Evolutionary conservation across 495 filamentous ascomycete genomes (phyloP), one percentile per base, ranked within the genome.

Genomic region (Lepidopterella palustris): DNA sequence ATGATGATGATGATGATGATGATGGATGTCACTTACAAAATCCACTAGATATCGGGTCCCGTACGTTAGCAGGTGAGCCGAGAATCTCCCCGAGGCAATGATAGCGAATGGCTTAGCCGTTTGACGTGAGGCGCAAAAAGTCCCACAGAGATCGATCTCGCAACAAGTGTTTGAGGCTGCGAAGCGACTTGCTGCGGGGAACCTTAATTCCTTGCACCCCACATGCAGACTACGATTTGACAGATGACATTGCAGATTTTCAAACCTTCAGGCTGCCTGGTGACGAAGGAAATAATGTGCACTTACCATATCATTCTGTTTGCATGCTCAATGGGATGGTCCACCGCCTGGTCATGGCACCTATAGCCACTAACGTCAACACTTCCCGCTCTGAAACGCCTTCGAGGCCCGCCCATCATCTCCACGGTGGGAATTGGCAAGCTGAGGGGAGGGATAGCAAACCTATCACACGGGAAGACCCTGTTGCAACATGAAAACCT

Each of bases 241-340:
- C 47, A 50, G 21, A 50, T 42, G 45, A 57, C 59, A 25, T 55
- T 48, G 57, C 31, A 42, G 53, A n/a, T 5, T 53, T 35, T 15
- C 1, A 32, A 21, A 13, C 2, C 25, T n/a, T 9, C 9, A n/a
- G 9, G 26, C 21, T 13, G 21, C 21, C 26, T 2, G 49, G 29
- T 9, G 31, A 53, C 27, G 6, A 25, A 25, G 4, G 39, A 28
- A 32, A 40, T n/a, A 18, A 54, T 21, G 3, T 59, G 31, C 45
- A 64, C 76, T 51, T 75, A 80, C 79, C 90, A 96, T 23, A 96
- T 83, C 91, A 96, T 96, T 40, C 89, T 75, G 63, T 89, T 88
- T 2, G 90, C 91, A 75, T 90, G 87, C 73, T 95, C 91, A 58
- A 87, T 85, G 0, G 79, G 77, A 70, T 96, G 90, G 35, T 86